These are phyloP conservation scores for Phalaenopsis equestris DNA, from an alignment of 106 monocot species.

Conservation along the genomic window DNA sequence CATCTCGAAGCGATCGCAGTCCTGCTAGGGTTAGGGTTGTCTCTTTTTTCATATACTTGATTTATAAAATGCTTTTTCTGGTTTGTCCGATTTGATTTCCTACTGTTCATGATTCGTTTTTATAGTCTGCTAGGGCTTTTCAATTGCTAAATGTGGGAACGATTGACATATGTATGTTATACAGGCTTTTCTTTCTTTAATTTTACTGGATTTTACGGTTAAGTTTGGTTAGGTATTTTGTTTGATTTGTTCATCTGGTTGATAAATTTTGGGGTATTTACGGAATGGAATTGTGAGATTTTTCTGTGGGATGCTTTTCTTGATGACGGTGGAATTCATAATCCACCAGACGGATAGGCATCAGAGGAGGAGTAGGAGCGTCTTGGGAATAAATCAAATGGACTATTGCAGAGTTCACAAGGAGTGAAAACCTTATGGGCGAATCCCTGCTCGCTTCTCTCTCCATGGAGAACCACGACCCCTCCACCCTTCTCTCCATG, in stretches of 20 bases:
- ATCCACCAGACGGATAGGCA: constrained; percentile 31
- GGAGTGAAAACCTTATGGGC: constrained; percentile 18
- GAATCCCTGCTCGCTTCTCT: constrained; percentile 40
- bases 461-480: constrained; percentile 46
- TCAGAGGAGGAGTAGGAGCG: constrained; percentile 9
- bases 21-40: constrained; percentile 9
- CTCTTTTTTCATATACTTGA: background rate
- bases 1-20: constrained; percentile 6
- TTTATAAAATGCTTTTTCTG: background rate
- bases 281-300: constrained; percentile 37
- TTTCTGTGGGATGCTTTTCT: constrained; percentile 51
- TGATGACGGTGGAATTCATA: constrained; percentile 39
- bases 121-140: background rate
- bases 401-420: background rate
- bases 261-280: constrained; percentile 16
- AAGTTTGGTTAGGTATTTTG: background rate
- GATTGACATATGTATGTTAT: background rate
- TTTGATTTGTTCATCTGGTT: background rate
- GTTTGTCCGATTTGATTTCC: background rate
- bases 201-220: constrained; percentile 1
- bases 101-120: background rate
- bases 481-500: constrained; percentile 36
- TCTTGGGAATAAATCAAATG: background rate
- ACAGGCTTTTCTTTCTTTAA: background rate
- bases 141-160: background rate